These are phyloP conservation scores for Meyerozyma guilliermondii DNA, from an alignment of 1,139 yeast species.

Conservation along the genomic window DNA sequence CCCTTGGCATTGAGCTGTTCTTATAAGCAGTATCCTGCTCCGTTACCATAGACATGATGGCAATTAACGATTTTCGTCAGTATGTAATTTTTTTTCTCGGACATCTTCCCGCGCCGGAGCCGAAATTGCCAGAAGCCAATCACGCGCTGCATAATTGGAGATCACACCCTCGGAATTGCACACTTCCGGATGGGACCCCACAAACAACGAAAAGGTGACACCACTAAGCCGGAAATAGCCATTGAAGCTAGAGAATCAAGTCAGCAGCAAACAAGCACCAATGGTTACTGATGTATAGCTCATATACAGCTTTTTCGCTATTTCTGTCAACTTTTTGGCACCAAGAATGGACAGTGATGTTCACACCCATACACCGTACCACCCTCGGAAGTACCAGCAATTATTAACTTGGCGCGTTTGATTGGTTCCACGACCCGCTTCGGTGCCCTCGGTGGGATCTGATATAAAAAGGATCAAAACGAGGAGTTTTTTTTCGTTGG, in stretches of 20 bases:
- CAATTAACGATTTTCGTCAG: no score
- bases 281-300: background rate
- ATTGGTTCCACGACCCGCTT: background rate
- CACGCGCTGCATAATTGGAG: background rate
- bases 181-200: background rate
- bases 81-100: background rate
- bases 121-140: background rate
- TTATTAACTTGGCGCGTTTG: background rate
- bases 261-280: no score
- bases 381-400: conserved; percentile 1
- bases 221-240: background rate
- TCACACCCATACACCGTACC: background rate
- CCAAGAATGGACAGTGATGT: background rate
- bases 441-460: conserved; percentile 1
- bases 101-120: background rate
- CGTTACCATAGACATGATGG: no score
- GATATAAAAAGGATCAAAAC: conserved; percentile 2
- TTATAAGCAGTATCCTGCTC: no score
- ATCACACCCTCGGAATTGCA: background rate
- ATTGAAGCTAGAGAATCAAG: background rate
- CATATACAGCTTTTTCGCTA: background rate
- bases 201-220: background rate
- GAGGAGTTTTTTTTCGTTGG: conserved; percentile 2
- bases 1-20: no score
- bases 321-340: no score